Base-by-base conservation (phyloP, 352 stramenopile species). In the Pythium brassicae region DNA sequence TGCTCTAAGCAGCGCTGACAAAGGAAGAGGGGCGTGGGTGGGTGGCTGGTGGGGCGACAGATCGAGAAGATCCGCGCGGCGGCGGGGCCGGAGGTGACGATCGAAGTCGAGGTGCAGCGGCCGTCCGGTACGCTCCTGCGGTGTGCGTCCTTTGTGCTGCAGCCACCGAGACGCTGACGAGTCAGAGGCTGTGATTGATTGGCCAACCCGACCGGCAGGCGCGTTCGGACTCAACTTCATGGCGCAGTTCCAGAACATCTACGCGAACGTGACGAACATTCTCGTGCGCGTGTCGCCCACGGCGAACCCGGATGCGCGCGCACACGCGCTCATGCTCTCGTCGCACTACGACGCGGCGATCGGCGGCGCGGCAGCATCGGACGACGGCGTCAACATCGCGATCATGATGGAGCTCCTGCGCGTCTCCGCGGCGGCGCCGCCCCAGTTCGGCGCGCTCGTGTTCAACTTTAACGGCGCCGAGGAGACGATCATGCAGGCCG, bases 401-500 rank as follows among this genome's bases (percentile, higher is more conserved):
- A 89, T 89, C 58, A 89, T 92, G 82, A 69, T 92, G 48, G 82
- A 92, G 29, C 42, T 89, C 25, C 57, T 92, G 47, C 65, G 78
- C 26, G 50, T 76, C 15, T 74, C 73, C 40, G 62, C 79, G 19
- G 51, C 69, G 8, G n/a, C 67, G 20, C 76, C 78, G 26, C 78
- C 77, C 0, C 59, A 59, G 48, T 62, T 84, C 42, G 71, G 68
- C 23, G 78, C 78, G 14, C 53, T 92, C 4, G 66, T 92, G 17
- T 92, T 92, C 66, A 92, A 88, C 47, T 92, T 92, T 57, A 92
- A 92, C 49, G 82, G 82, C 34, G 82, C 78, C 0, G 78, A 92
- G 55, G 82, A 92, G 52, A 92, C 82, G 15, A 87, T 92, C 37
- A 77, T 89, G 61, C 82, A 92, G 53, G 82, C 78, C 0, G 76